Evolutionary conservation across 2,329 filamentous ascomycete genomes (phyloP).

Genomic region (Botrytis pseudocinerea): DNA sequence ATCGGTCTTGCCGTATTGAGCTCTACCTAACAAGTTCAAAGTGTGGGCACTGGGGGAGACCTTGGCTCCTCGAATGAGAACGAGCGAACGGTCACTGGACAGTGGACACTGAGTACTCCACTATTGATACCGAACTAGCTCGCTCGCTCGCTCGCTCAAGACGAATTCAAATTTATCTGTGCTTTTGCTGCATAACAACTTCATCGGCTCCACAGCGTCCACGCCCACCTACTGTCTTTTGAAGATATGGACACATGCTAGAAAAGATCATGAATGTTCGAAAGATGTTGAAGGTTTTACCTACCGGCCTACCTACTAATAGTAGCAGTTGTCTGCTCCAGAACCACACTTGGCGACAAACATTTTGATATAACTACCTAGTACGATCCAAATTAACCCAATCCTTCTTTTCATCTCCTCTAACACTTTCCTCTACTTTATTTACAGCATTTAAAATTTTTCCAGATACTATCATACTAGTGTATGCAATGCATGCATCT

Average conservation of each 20-base stretch:
- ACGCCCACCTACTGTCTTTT: background rate
- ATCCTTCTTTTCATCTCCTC: background rate
- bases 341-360: background rate
- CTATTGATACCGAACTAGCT: background rate
- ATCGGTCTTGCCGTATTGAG: background rate
- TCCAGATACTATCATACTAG: background rate
- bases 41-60: background rate
- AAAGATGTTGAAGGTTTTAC: background rate
- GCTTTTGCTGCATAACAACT: constrained; percentile 1
- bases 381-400: background rate
- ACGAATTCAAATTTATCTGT: background rate
- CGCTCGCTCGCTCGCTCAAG: background rate
- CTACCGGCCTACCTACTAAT: background rate
- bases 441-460: background rate
- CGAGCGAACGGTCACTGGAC: background rate
- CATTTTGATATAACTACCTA: background rate
- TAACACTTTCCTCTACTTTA: background rate
- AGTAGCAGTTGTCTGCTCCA: background rate
- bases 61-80: background rate
- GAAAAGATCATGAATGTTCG: background rate
- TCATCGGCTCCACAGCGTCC: background rate
- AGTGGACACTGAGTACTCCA: background rate
- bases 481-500: constrained; percentile 7
- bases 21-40: background rate
- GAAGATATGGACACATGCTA: background rate